These are phyloP conservation scores for Arthrobotrys pseudoclavata DNA, from an alignment of 2,329 filamentous ascomycete genomes.

Conservation along the genomic window DNA sequence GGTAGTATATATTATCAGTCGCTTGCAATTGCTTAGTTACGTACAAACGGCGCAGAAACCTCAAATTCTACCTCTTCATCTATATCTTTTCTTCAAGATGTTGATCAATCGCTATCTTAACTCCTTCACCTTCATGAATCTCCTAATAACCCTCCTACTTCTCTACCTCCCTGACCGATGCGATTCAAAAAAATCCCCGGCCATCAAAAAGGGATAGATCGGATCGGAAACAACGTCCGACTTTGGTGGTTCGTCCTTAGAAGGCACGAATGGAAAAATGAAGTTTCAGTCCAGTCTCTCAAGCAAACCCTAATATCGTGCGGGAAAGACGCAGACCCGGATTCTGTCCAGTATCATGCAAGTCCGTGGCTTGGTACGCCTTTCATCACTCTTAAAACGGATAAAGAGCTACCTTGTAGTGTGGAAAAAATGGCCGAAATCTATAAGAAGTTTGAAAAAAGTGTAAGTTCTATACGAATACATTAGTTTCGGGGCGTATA, in stretches of 20 bases:
- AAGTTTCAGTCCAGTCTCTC: too few species aligned
- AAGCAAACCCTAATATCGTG: neutral
- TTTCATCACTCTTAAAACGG: conserved; percentile 35
- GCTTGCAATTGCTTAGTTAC: too few species aligned
- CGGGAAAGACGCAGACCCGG: neutral
- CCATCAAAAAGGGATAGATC: neutral
- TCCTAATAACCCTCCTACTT: neutral
- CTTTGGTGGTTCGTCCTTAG: conserved; percentile 45
- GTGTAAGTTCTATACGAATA: too few species aligned
- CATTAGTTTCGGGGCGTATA: too few species aligned
- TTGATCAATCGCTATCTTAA: neutral
- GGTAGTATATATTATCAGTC: too few species aligned
- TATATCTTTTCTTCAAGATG: neutral
- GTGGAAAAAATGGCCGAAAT: neutral
- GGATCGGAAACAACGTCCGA: conserved; percentile 31
- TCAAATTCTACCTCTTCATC: too few species aligned
- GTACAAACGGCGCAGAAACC: too few species aligned
- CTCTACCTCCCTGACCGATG: neutral
- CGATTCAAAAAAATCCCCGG: neutral
- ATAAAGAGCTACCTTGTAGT: conserved; percentile 2
- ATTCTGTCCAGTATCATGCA: neutral
- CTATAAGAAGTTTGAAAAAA: too few species aligned
- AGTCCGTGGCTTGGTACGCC: conserved; percentile 1
- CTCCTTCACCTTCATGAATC: neutral
- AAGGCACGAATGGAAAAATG: conserved; percentile 5